These are phyloP conservation scores for Kodamaea hsintzibuensis DNA, from an alignment of 805 yeast genomes.

Conservation along the genomic window DNA sequence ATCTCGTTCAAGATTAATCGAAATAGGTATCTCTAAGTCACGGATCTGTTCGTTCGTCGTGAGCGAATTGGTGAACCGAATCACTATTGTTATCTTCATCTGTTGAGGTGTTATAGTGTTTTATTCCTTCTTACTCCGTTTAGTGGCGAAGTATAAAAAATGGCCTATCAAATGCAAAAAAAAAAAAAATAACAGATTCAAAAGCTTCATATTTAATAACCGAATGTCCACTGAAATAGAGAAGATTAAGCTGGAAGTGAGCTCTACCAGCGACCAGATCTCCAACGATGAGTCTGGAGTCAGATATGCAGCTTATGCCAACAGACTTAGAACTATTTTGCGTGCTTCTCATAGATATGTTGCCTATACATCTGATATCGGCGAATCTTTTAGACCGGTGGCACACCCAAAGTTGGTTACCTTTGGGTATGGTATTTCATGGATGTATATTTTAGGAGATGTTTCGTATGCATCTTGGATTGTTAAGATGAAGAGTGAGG, in stretches of 20 bases:
- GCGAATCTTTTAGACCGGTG: conserved; percentile 83
- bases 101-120: not conserved
- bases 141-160: too few species aligned
- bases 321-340: conserved; percentile 68
- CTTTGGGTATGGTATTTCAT: conserved; percentile 69
- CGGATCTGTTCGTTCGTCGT: conserved; percentile 12
- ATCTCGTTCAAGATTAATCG: conserved; percentile 28
- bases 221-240: conserved; percentile 7
- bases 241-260: not conserved
- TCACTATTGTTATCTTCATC: conserved; percentile 27
- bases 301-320: conserved; percentile 84
- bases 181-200: too few species aligned
- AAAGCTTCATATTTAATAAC: too few species aligned
- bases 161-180: too few species aligned
- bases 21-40: conserved; percentile 32
- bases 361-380: conserved; percentile 85
- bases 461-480: conserved; percentile 74
- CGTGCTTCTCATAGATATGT: conserved; percentile 77
- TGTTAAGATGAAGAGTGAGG: conserved; percentile 64
- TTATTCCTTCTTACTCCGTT: too few species aligned
- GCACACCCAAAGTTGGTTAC: conserved; percentile 69
- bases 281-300: conserved; percentile 27
- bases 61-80: conserved; percentile 28
- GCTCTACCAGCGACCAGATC: conserved; percentile 4
- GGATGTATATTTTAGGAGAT: conserved; percentile 76